Base-by-base conservation (phyloP, 805 yeast genomes). In the Starmerella asiatica region DNA sequence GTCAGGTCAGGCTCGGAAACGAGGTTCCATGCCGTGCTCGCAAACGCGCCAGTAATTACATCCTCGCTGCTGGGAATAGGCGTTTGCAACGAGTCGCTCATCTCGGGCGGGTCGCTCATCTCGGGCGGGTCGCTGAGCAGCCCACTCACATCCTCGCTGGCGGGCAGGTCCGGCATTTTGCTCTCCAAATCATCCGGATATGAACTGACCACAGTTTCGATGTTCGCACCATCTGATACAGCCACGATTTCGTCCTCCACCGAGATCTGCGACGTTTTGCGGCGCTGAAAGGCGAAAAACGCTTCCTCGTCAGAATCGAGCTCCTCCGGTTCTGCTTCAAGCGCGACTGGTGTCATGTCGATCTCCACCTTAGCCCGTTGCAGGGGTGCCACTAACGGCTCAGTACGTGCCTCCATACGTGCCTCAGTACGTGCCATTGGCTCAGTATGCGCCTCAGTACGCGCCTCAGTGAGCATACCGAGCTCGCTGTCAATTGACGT, bases 31-130 rank as follows among this genome's bases (percentile, higher is more conserved):
- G 29, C 37, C n/a, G 24, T 26, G 36, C 38, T 29, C 23, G 37
- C 36, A 4, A 26, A 30, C 18, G 36, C 40, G 15, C 63, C 65
- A 34, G 73, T 70, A 36, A 80, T 63, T 39, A 80, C 74, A 52
- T 79, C 86, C 55, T 79, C 86, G 44, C 84, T 68, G 43, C 69
- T 72, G 14, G 39, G 42, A 1, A 34, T 38, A 3, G 45, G 44
- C 36, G 49, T 42, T 14, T 34, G 48, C 16, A 36, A 28, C 4
- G 37, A 15, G 21, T 21, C 26, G 7, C 6, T 21, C 15, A 24
- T 27, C 18, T 16, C 24, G 12, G 28, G 37, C 5, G 29, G 32
- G 17, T 30, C 34, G 34, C 34, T 32, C 21, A 15, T 30, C 15
- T 6, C 7, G 12, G 28, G 37, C 5, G 29, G 32, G 17, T 30